Evolutionary conservation across 1,284 basidiomycete genomes (phyloP), one percentile per base, ranked within the genome.

Genomic region (Papiliotrema fonsecae): DNA sequence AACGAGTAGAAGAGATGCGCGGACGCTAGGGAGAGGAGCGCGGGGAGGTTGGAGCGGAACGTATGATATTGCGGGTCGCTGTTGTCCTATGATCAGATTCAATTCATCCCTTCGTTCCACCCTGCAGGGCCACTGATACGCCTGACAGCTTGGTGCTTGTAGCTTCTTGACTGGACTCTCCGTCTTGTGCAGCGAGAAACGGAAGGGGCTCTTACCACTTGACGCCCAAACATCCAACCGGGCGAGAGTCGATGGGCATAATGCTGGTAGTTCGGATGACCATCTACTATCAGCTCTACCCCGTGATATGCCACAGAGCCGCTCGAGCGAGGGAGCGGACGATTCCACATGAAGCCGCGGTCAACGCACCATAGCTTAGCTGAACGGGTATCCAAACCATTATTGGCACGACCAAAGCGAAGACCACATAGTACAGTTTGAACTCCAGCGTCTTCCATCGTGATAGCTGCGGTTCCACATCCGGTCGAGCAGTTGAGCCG

Each of bases 381-480:
- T 75, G 73, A 25, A 88, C 77, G 0, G 91, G 89, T 54, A 88
- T 78, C 79, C 83, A 90, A 4, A 82, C 75, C 86, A 97, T 88
- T 48, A 84, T 63, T 0, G 87, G 85, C 10, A 97, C 73, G 13
- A 80, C 82, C 21, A 86, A 45, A 14, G 76, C 67, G 32, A 85
- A 82, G 1, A 84, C 76, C 24, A 83, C 54, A 52, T 78, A 83
- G 75, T 97, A 97, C 45, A 86, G 63, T 52, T 81, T 76, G 75
- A 96, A 97, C 71, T 97, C 94, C 16, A 76, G 71, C 0, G 89
- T 87, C 40, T 73, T 74, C 94, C 93, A 97, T 75, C 87, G 57
- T 31, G 75, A 52, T 10, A 48, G 47, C n/a, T 28, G 38, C 2
- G 55, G 41, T 21, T 56, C 57, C 26, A 52, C 56, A 5, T 34